A percentile compares a stretch with the other conserved stretches of the same genome.
Conservation (phyloP, 352 stramenopile genomes). For the Globisporangium viniferum region DNA sequence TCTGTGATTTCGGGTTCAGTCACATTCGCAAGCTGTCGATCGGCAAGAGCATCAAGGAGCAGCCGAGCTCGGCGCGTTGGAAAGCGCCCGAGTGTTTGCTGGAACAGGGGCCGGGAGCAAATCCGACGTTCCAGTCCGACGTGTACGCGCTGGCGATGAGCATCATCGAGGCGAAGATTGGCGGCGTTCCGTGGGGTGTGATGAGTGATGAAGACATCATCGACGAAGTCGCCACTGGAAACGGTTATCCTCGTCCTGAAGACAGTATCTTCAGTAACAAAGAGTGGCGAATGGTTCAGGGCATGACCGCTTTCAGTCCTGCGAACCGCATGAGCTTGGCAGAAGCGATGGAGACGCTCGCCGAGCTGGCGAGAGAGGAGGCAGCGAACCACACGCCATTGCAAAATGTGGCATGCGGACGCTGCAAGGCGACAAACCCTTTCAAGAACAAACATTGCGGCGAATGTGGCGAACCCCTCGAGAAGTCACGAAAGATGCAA, state of each 20-base stretch:
- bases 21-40: constrained; percentile 21
- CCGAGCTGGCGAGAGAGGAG: neutral
- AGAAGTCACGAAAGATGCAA: neutral
- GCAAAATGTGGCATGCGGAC: neutral
- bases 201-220: constrained; percentile 4
- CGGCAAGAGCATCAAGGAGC: constrained; percentile 23
- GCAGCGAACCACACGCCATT: neutral
- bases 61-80: constrained; percentile 28
- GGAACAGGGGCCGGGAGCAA: constrained; percentile 2
- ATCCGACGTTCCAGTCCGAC: neutral
- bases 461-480: neutral
- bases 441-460: neutral
- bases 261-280: neutral
- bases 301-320: neutral
- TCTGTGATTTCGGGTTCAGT: constrained; percentile 40
- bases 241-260: neutral
- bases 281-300: constrained; percentile 6
- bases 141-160: constrained; percentile 11
- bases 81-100: constrained; percentile 36
- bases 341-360: neutral
- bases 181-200: neutral
- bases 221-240: constrained; percentile 14
- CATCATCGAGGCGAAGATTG: constrained; percentile 11
- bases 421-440: neutral
- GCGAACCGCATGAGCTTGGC: neutral